Evolutionary conservation across 148 eudicot genomes (phyloP).

Genomic region (Rheum nobile): DNA sequence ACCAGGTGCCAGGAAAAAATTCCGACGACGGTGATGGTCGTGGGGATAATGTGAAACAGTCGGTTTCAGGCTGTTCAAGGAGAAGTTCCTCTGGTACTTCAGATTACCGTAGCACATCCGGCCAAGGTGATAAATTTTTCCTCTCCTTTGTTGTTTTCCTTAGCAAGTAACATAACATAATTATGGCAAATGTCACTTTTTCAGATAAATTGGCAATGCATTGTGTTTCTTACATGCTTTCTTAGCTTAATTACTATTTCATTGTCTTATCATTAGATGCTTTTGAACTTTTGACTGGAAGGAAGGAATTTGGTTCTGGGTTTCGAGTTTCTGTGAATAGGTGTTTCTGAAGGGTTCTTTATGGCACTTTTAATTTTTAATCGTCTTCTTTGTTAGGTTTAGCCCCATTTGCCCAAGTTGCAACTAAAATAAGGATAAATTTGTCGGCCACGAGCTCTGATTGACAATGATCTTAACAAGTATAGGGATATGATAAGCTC

Average conservation of each 20-base stretch:
- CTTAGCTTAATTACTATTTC: not conserved
- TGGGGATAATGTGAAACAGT: not conserved
- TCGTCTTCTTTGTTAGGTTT: not conserved
- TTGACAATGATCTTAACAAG: not conserved
- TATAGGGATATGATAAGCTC: not conserved
- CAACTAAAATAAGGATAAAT: not conserved
- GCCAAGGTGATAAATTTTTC: conserved; percentile 21
- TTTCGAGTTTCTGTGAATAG: not conserved
- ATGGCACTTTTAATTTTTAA: not conserved
- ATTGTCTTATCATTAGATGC: not conserved
- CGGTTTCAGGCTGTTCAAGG: conserved; percentile 17
- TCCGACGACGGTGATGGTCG: not conserved
- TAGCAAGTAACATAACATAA: too few relatives aligned
- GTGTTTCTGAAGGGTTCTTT: not conserved
- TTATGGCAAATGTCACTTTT: not conserved
- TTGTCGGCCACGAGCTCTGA: not conserved
- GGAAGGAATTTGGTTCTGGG: not conserved
- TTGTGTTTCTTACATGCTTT: not conserved
- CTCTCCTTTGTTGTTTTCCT: not conserved
- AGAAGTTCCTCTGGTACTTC: conserved; percentile 25
- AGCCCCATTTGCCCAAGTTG: not conserved
- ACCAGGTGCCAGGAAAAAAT: not conserved
- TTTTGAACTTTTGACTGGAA: not conserved
- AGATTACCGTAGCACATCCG: conserved; percentile 26
- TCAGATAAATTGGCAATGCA: not conserved